Evolutionary conservation across 2,329 filamentous ascomycete genomes (phyloP), one percentile per base, ranked within the genome.

Genomic region (Alternaria arbusti): DNA sequence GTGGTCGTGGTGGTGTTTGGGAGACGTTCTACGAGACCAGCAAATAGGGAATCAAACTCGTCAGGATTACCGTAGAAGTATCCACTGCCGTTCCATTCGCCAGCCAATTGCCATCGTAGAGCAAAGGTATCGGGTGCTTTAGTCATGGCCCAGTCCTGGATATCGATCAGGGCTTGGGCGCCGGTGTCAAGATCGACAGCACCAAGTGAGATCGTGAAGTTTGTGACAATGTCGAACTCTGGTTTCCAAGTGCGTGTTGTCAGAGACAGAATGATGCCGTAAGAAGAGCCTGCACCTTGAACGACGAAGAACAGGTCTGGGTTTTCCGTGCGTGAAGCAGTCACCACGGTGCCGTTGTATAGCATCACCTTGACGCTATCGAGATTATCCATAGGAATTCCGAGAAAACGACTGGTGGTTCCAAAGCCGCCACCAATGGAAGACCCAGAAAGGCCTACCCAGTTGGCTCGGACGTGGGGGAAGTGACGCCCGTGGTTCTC

Each of bases 241-340:
- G 66, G 68, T 25, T 65, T 57, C 66, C 66, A 70, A 6, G 66
- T 70, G 32, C 54, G 54, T 4, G 66, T 67, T 0, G 68, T 70
- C 11, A 69, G 45, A 36, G 66, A 67, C 11, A 70, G 23, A 1
- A 69, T 40, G 15, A 67, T 59, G 10, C 68, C 68, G n/a, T 67
- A 67, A 2, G 66, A 69, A 1, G 68, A 67, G 6, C 66, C 68
- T 11, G 66, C 68, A 6, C 68, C 68, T 28, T 70, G 64, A 9
- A 65, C 58, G 1, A 67, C 73, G 66, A 72, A 75, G 65, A 69
- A 74, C 3, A 73, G 63, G 20, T 76, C 73, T 3, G 63, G 20
- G 45, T 71, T 70, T 17, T 58, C 57, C 5, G 51, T 54, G 22
- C 61, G 57, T 4, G 74, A 73, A 20, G 71, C 71, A 4, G 59